phyloP scores from a whole-genome alignment of 192 early-diverging fungal species.

The Entomortierella parvispora region DNA sequence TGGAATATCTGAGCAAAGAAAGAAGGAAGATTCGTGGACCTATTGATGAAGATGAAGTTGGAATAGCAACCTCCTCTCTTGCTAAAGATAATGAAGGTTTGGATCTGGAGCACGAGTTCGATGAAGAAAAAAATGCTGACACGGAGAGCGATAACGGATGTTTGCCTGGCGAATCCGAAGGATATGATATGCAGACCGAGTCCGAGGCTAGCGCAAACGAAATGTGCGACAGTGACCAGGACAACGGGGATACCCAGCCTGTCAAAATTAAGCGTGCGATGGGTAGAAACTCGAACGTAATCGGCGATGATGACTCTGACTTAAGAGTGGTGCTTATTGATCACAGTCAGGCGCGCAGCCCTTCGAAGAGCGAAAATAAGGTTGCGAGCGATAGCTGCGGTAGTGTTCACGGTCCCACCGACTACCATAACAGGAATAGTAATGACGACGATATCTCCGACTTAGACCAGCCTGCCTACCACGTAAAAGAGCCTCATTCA shows the following conservation, averaged over 20 bases:
- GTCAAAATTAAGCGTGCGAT: constrained; percentile 3
- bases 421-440: constrained; percentile 3
- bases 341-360: constrained; percentile 1
- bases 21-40: constrained; percentile 15
- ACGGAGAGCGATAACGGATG: not conserved
- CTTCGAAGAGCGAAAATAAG: constrained; percentile 10
- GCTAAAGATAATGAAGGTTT: not conserved
- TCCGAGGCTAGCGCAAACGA: not conserved
- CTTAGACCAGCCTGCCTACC: constrained; percentile 3
- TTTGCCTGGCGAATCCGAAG: constrained; percentile 2
- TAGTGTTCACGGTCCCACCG: not conserved
- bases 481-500: not conserved
- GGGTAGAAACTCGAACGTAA: not conserved
- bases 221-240: not conserved
- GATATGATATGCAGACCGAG: not conserved
- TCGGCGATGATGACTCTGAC: constrained; percentile 5
- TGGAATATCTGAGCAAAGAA: constrained; percentile 26
- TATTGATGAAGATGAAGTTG: constrained; percentile 9
- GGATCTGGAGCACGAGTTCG: not conserved
- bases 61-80: not conserved
- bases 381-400: constrained; percentile 1
- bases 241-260: not conserved
- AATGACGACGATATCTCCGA: constrained; percentile 7
- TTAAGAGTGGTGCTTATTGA: constrained; percentile 26
- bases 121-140: not conserved